Base-by-base conservation (phyloP, 169 alveolate species). In the Plasmodium coatneyi region DNA sequence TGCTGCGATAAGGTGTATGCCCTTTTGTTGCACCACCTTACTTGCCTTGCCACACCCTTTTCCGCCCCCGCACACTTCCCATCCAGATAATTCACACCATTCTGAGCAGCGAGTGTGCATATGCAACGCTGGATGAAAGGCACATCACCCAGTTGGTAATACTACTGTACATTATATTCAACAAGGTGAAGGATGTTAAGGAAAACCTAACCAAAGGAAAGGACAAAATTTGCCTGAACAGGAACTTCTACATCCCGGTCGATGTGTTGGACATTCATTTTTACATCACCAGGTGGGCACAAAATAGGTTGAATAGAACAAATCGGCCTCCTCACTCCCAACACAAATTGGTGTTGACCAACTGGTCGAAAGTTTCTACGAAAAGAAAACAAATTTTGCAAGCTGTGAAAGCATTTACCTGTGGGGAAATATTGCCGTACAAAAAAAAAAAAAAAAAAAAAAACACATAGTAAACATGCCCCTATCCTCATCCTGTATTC, bases 191-290 rank as follows among this genome's bases (percentile, higher is more conserved):
- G 14, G 32, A 76, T 60, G 66, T 72, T 22, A 84, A 86, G 46
- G 30, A 72, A 9, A 74, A 49, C 19, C 22, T 84, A 12, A 10
- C 70, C n/a, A 74, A 52, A 34, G 43, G 32, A 43, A 74, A 84
- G 54, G 93, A 84, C 78, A 30, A 52, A 32, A 84, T 84, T 7
- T 84, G 93, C 84, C 56, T 84, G 60, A 14, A 76, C 54, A 84
- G 60, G 41, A 84, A 84, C 71, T 74, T 71, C 66, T 74, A 84
- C 32, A 36, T 84, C 14, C 70, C 84, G 10, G 46, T 74, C 25
- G 84, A 84, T 10, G 66, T 74, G 34, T 41, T 84, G 14, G 80
- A 84, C 79, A 49, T 84, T 28, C 93, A 84, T 49, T 84, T 84
- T 84, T 84, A 84, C 32, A 12, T 84, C 56, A 54, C 22, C 70